Evolutionary conservation across 139 green algal genomes (phyloP).

Genomic region (Closterium sp.): DNA sequence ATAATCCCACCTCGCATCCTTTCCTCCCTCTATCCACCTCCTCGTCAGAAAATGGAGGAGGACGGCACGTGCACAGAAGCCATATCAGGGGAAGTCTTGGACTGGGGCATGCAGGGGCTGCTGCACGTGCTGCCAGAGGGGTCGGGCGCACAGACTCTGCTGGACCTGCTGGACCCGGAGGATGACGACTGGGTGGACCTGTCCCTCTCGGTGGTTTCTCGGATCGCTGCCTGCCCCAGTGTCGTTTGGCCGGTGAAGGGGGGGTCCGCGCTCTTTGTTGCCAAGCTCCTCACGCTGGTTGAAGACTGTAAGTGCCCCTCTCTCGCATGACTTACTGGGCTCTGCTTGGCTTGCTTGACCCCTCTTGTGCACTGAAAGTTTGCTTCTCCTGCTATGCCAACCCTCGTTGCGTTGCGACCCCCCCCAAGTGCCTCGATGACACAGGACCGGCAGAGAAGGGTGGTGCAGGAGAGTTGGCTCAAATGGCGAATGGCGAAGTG

Average conservation of each 20-base stretch:
- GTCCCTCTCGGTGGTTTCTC: background rate
- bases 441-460: no score
- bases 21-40: no score
- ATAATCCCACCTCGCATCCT: background rate
- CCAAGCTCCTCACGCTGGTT: background rate
- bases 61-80: background rate
- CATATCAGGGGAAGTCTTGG: background rate
- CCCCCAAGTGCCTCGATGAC: no score
- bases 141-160: background rate
- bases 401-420: no score
- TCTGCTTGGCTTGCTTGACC: no score
- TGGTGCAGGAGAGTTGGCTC: no score
- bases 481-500: no score
- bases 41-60: background rate
- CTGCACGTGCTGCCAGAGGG: background rate
- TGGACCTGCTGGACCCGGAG: background rate
- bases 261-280: background rate
- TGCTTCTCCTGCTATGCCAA: no score
- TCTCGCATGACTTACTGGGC: background rate
- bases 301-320: background rate
- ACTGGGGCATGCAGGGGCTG: constrained; percentile 7
- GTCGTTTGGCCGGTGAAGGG: background rate
- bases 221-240: background rate
- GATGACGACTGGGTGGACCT: background rate
- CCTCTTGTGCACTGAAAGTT: no score